Evolutionary conservation across 192 early-diverging fungal species (phyloP), one percentile per base, ranked within the genome.

Genomic region (Chytriomyces sp.): DNA sequence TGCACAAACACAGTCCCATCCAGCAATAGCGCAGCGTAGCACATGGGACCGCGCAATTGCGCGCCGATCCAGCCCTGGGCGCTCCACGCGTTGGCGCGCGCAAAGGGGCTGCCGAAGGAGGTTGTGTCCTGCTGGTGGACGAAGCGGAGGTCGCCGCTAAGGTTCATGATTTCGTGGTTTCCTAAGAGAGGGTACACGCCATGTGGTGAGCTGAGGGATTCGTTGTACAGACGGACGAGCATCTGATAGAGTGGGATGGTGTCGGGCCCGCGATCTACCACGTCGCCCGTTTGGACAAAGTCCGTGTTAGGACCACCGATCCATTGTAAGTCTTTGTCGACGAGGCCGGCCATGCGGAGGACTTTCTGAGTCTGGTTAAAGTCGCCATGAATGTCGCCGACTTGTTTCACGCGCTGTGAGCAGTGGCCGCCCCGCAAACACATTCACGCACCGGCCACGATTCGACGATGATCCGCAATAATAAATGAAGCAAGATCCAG

Each of bases 241-340:
- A 91, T 69, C 10, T 83, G 74, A 73, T 91, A 93, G 6, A 93
- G 57, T 6, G 65, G 64, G 44, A 93, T 90, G 2, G 90, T 92
- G 70, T 93, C 90, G 0, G 84, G 77, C 14, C n/a, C n/a, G 32
- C 91, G 64, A 67, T 93, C 91, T 5, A 93, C 87, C 3, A 93
- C 83, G 74, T 93, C 91, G 5, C 90, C 90, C 85, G 89, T 91
- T 65, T 90, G 89, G 5, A 92, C 88, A 65, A 91, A 84, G 5
- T 79, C 77, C 5, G 87, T 82, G 31, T 85, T 75, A 6, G 56
- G 36, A 65, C 68, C 17, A 1, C 81, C 90, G 34, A 76, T 74
- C 91, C 91, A 93, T 52, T 89, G 78, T 22, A 64, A 76, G 10
- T 84, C 77, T 2, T 79, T 61, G 63, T 91, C 86, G 17, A 86